Evolutionary conservation across 768 basidiomycete species (phyloP), one percentile per base, ranked within the genome.

Genomic region (Mycena rosella): DNA sequence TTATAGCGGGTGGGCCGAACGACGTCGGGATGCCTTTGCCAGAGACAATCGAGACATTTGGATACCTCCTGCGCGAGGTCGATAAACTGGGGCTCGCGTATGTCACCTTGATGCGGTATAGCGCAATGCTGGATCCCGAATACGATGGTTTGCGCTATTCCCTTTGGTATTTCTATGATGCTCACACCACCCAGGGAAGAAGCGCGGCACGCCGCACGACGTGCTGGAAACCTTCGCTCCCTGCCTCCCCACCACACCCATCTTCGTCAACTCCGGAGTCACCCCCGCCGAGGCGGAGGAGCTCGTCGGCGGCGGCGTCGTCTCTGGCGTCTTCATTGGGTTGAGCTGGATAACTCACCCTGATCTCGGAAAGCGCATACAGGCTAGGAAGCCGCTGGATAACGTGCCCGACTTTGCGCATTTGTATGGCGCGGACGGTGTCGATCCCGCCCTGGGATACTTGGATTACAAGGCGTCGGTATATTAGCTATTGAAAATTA

Each of bases 281-380:
- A 76, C 74, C 14, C 79, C 81, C 6, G 75, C 76, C 45, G 83
- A 83, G 71, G 82, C 81, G 1, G 78, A 78, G 22, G 51, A 68
- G 34, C 76, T 84, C 20, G 66, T 85, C 17, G 51, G 74, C 1
- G 64, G 72, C 3, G 77, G 79, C 0, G 78, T 80, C 54, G 72
- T 79, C 18, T 82, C 83, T 60, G 83, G 75, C 2, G 74, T 80
- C 6, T 72, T 76, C 55, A 78, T 83, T 44, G 83, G 84, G 3
- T 68, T 78, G 60, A 66, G 73, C 48, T 83, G 73, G 71, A 77
- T 84, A 51, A 72, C 77, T 3, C 83, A 85, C 64, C 81, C 83
- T 6, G 83, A 84, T 69, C 62, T 84, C 20, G 78, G 74, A 49
- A 79, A 80, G 70, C 78, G 82, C 17, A 69, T 82, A 15, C 47